Evolutionary conservation across 2,329 filamentous ascomycete species (phyloP).

Genomic region (Aspergillus transmontanensis): DNA sequence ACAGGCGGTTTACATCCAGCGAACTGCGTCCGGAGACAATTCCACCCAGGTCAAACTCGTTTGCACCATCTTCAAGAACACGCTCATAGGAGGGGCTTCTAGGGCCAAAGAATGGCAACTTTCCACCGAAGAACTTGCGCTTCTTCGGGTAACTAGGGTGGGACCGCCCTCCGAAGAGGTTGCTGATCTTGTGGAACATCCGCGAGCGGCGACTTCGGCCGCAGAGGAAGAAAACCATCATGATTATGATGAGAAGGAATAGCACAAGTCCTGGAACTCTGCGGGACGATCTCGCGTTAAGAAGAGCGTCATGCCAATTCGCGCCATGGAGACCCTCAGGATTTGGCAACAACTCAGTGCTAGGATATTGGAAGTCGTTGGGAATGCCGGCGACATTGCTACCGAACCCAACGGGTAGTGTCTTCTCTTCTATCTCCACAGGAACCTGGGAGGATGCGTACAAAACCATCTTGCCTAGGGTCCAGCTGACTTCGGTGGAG

Average conservation of each 20-base stretch:
- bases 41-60: slow-evolving; percentile 77
- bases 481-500: slow-evolving; percentile 94
- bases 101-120: slow-evolving; percentile 43
- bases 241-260: slow-evolving; percentile 72
- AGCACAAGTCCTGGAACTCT: slow-evolving; percentile 74
- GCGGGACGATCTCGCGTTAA: slow-evolving; percentile 66
- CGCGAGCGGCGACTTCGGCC: slow-evolving; percentile 74
- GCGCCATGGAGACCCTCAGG: slow-evolving; percentile 43
- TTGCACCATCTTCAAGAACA: slow-evolving; percentile 75
- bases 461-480: slow-evolving; percentile 91
- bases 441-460: slow-evolving; percentile 90
- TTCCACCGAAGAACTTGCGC: slow-evolving; percentile 67
- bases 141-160: slow-evolving; percentile 36
- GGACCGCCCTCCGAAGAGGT: slow-evolving; percentile 33
- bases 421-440: slow-evolving; percentile 58
- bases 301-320: slow-evolving; percentile 64
- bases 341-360: slow-evolving; percentile 39
- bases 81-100: slow-evolving; percentile 69
- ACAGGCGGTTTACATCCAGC: slow-evolving; percentile 65
- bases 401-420: slow-evolving; percentile 86
- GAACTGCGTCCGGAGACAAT: slow-evolving; percentile 55
- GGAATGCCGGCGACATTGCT: slow-evolving; percentile 73
- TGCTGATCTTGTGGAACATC: slow-evolving; percentile 58
- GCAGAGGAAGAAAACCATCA: slow-evolving; percentile 73
- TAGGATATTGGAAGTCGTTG: slow-evolving; percentile 78